Conservation (phyloP, 2,329 filamentous ascomycete genomes). For the Penicillium sp. region DNA sequence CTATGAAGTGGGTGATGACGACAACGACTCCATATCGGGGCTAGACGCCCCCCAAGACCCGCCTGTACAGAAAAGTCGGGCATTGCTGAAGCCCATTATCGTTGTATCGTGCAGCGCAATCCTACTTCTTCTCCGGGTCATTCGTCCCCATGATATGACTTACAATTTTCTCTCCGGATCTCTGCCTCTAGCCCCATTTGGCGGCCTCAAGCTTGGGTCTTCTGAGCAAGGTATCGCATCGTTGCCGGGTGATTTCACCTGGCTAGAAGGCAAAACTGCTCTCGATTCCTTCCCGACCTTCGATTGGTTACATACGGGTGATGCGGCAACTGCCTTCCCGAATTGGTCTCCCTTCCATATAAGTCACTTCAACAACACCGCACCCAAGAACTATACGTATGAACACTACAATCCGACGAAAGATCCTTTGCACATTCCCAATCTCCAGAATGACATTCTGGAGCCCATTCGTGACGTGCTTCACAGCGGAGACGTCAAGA, state of each 20-base stretch:
- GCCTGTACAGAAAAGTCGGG: background rate
- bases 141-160: conserved; percentile 12
- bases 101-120: conserved; percentile 6
- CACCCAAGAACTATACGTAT: background rate
- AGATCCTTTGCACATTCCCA: conserved; percentile 11
- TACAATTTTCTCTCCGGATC: conserved; percentile 16
- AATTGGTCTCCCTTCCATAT: conserved; percentile 12
- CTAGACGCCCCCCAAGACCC: background rate
- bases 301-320: conserved; percentile 10
- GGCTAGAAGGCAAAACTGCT: conserved; percentile 10
- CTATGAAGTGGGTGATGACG: conserved; percentile 10
- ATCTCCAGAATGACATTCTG: conserved; percentile 12
- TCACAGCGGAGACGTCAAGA: conserved; percentile 23
- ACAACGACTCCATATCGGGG: conserved; percentile 8
- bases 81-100: conserved; percentile 2
- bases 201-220: conserved; percentile 3
- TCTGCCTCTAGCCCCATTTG: conserved; percentile 15
- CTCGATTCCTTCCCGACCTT: conserved; percentile 11
- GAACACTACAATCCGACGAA: conserved; percentile 11
- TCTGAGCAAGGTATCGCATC: conserved; percentile 2
- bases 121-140: conserved; percentile 6
- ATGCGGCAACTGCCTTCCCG: conserved; percentile 5
- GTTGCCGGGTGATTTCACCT: conserved; percentile 10
- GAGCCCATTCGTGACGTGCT: conserved; percentile 11
- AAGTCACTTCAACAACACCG: background rate